Conservation (phyloP, 495 filamentous ascomycete genomes). For the Aspergillus sclerotioniger region DNA sequence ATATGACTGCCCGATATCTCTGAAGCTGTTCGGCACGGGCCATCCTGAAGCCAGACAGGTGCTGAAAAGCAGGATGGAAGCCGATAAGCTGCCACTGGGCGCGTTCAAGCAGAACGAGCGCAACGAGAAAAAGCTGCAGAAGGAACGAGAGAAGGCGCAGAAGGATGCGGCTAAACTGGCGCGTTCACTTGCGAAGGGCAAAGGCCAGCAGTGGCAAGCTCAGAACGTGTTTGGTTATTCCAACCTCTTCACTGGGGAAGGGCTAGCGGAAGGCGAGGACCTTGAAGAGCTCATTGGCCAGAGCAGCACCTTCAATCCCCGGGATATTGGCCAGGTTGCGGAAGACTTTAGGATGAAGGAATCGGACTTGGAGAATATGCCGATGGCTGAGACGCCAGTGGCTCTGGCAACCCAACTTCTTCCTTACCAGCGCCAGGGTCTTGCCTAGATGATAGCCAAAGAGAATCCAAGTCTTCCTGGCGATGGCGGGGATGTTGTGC, state of each 20-base stretch:
- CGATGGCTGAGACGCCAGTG: constrained; percentile 65
- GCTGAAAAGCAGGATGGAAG: constrained; percentile 60
- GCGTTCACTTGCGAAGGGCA: constrained; percentile 39
- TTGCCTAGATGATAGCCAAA: constrained; percentile 78
- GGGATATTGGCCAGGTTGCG: constrained; percentile 64
- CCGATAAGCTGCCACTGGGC: constrained; percentile 55
- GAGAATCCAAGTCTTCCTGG: constrained; percentile 68
- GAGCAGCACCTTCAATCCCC: constrained; percentile 68
- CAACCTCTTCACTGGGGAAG: constrained; percentile 31
- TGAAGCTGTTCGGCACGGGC: constrained; percentile 66
- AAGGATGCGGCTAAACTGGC: constrained; percentile 50
- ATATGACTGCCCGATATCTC: constrained; percentile 68
- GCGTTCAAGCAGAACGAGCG: constrained; percentile 37
- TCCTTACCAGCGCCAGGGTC: constrained; percentile 79
- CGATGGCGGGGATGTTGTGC: constrained; percentile 62
- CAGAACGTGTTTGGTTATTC: constrained; percentile 29
- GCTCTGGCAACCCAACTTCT: constrained; percentile 64
- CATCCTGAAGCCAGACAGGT: constrained; percentile 47
- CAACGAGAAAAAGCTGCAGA: constrained; percentile 28
- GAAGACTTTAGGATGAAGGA: constrained; percentile 70
- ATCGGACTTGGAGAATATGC: constrained; percentile 68
- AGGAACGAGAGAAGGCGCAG: constrained; percentile 41
- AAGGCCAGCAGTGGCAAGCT: constrained; percentile 33
- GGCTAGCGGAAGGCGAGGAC: constrained; percentile 25
- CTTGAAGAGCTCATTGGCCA: constrained; percentile 63